Percentiles rank a stretch among this genome's conserved stretches.
Evolutionary conservation across 768 basidiomycete species (phyloP).

Genomic region (Termitomyces sp.): DNA sequence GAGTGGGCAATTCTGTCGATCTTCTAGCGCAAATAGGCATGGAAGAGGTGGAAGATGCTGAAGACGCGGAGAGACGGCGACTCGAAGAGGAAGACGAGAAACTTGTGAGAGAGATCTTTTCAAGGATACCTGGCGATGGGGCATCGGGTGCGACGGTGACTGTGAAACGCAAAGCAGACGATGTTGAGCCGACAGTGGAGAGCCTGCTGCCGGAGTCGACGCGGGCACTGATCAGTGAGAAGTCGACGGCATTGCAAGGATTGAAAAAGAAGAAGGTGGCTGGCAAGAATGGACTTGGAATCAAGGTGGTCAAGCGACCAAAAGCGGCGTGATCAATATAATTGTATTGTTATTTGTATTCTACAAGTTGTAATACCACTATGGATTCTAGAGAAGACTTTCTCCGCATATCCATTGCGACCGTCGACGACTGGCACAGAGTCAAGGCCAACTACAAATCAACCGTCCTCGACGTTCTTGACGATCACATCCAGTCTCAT

Average conservation of each 20-base stretch:
- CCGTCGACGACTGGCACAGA: conserved; percentile 62
- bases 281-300: conserved; percentile 64
- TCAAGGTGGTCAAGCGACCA: conserved; percentile 64
- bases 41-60: conserved; percentile 76
- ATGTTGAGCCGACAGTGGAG: conserved; percentile 68
- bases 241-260: conserved; percentile 35
- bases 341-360: conserved; percentile 1
- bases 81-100: conserved; percentile 93
- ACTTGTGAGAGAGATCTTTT: conserved; percentile 83
- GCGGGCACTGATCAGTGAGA: conserved; percentile 52
- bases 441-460: conserved; percentile 51
- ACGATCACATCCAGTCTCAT: conserved; percentile 39
- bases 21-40: conserved; percentile 56
- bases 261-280: conserved; percentile 63
- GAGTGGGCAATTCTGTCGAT: conserved; percentile 73
- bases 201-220: conserved; percentile 66
- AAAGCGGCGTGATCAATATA: conserved; percentile 18
- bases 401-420: conserved; percentile 59
- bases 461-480: conserved; percentile 42
- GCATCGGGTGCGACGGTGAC: conserved; percentile 41
- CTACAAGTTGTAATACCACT: neutral
- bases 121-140: conserved; percentile 51
- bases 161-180: conserved; percentile 85
- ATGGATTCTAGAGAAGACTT: conserved; percentile 42
- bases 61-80: conserved; percentile 62